These are phyloP conservation scores for Anacardium occidentale DNA, from an alignment of 345 rosid species.

Conservation along the genomic window DNA sequence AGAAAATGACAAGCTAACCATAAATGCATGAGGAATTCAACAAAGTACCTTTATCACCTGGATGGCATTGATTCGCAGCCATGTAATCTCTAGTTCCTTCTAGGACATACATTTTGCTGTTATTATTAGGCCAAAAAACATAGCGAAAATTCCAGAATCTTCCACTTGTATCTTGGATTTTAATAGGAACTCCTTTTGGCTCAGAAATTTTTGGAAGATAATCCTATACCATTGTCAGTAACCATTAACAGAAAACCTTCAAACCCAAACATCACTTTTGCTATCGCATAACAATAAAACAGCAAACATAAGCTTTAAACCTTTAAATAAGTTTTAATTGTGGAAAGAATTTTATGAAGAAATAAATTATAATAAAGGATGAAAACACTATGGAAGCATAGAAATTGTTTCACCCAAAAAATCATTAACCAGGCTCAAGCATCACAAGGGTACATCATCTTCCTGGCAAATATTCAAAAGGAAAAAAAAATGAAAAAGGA, in stretches of 20 bases:
- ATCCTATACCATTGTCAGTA: constrained; percentile 29
- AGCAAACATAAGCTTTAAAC: not conserved
- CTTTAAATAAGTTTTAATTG: not conserved
- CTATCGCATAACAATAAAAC: not conserved
- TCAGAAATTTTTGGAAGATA: constrained; percentile 37
- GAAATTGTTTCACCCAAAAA: too few species aligned
- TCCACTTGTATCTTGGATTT: constrained; percentile 41
- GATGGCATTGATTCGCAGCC: constrained; percentile 31
- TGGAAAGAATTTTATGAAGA: not conserved
- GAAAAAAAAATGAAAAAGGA: not conserved
- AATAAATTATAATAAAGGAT: not conserved
- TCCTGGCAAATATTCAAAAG: not conserved
- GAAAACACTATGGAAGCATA: not conserved
- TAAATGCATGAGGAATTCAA: not conserved
- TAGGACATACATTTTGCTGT: constrained; percentile 49
- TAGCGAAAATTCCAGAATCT: constrained; percentile 44
- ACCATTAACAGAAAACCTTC: not conserved
- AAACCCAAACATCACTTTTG: not conserved
- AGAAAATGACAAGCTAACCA: not conserved
- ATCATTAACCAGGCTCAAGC: too few species aligned
- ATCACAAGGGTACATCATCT: not conserved
- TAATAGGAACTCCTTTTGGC: constrained; percentile 36
- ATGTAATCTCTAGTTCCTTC: constrained; percentile 50
- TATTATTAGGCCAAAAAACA: constrained; percentile 46
- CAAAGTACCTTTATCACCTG: constrained; percentile 47